A percentile compares a stretch with the other conserved stretches of the same genome.
Conservation (phyloP, 495 filamentous ascomycete genomes). For the Podospora sp. region DNA sequence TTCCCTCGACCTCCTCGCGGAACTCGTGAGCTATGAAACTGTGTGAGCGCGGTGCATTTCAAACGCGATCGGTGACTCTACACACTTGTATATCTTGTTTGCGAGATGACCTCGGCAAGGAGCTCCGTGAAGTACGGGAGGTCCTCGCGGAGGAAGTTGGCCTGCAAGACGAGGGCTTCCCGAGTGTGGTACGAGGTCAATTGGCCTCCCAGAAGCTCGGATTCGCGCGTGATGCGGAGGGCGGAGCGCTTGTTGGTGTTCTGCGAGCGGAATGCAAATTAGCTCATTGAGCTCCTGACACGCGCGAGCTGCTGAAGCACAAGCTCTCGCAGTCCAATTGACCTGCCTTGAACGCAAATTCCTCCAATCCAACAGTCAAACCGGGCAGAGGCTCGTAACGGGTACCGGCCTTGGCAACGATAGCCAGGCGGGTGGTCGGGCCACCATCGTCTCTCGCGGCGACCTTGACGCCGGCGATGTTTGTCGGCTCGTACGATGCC, state of each 20-base stretch:
- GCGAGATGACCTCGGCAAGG: conserved; percentile 83
- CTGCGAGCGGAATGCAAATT: conserved; percentile 57
- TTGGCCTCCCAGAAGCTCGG: conserved; percentile 89
- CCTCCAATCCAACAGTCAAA: conserved; percentile 83
- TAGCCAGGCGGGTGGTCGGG: conserved; percentile 82
- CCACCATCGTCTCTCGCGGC: conserved; percentile 85
- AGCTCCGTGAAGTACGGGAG: conserved; percentile 98
- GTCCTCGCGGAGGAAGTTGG: conserved; percentile 92
- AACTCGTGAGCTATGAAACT: conserved; percentile 72
- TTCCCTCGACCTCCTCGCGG: conserved; percentile 76
- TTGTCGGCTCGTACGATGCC: conserved; percentile 85
- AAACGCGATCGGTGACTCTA: conserved; percentile 18
- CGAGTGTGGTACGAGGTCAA: conserved; percentile 83
- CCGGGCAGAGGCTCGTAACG: conserved; percentile 88
- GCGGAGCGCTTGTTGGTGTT: conserved; percentile 82
- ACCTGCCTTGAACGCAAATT: conserved; percentile 94
- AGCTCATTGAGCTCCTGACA: conserved; percentile 44
- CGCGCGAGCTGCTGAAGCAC: conserved; percentile 18
- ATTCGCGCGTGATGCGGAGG: conserved; percentile 88
- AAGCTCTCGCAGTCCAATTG: conserved; percentile 1
- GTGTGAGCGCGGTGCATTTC: conserved; percentile 26
- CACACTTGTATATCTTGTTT: conserved; percentile 84
- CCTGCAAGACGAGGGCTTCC: conserved; percentile 87
- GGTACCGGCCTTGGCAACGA: conserved; percentile 91
- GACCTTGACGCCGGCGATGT: conserved; percentile 84